Percentiles rank a stretch among this genome's conserved stretches.
Evolutionary conservation across 352 stramenopile genomes (phyloP).

Genomic region (Globisporangium perplexum): DNA sequence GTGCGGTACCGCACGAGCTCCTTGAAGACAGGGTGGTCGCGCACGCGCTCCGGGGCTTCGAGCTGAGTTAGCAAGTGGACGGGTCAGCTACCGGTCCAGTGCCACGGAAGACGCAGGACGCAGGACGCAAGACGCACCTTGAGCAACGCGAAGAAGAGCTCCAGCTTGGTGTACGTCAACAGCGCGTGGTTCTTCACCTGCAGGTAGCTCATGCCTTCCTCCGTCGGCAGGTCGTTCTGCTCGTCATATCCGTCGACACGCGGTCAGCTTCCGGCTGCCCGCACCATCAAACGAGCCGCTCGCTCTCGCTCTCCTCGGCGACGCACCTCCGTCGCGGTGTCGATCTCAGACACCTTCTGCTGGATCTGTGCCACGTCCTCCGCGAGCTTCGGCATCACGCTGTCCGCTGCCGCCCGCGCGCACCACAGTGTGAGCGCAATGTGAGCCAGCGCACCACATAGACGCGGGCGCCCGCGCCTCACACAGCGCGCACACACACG

Average conservation of each 20-base stretch:
- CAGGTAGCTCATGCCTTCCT: slow-evolving; percentile 68
- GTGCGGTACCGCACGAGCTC: slow-evolving; percentile 82
- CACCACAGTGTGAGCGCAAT: too few relatives aligned
- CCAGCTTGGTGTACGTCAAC: slow-evolving; percentile 83
- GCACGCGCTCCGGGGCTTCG: slow-evolving; percentile 58
- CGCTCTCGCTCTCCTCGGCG: background rate
- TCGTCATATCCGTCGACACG: background rate
- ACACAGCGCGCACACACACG: background rate
- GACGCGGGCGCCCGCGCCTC: too few relatives aligned
- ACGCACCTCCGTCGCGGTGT: slow-evolving; percentile 37
- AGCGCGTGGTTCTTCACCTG: slow-evolving; percentile 88
- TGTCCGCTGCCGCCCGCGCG: slow-evolving; percentile 17
- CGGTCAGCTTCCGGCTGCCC: too few relatives aligned
- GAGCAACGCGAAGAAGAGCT: slow-evolving; percentile 80
- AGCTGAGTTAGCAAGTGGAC: slow-evolving; percentile 22
- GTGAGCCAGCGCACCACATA: too few relatives aligned
- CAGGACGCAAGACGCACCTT: slow-evolving; percentile 29
- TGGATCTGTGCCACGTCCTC: slow-evolving; percentile 52
- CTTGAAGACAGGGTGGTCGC: slow-evolving; percentile 80
- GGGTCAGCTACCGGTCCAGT: background rate
- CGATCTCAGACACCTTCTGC: slow-evolving; percentile 43
- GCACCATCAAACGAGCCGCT: background rate
- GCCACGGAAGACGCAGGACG: background rate
- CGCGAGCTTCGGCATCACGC: slow-evolving; percentile 44
- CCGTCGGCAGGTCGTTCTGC: slow-evolving; percentile 53